These are phyloP conservation scores for Ceriops tagal DNA, from an alignment of 345 rosid genomes.

Conservation along the genomic window DNA sequence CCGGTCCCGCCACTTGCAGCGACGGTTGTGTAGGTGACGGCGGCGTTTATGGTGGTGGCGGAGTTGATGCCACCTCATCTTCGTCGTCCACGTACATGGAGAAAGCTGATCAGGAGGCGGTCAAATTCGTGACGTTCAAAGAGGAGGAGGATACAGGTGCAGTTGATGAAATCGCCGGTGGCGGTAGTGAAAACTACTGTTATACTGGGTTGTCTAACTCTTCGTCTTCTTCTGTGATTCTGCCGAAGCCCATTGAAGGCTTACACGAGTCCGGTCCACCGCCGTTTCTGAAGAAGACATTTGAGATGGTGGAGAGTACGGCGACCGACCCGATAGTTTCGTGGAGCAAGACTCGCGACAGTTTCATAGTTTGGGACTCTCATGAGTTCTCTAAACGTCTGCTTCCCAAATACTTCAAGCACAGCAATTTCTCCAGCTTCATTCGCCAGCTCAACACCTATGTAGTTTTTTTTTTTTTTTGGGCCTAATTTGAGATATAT, in stretches of 20 bases:
- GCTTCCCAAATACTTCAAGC: constrained; percentile 34
- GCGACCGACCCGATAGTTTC: constrained; percentile 18
- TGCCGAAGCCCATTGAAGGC: constrained; percentile 52
- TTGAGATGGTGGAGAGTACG: constrained; percentile 32
- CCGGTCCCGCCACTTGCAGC: not conserved
- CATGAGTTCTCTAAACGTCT: constrained; percentile 23
- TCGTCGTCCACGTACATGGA: not conserved
- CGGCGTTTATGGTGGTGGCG: not conserved
- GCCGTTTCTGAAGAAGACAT: constrained; percentile 22
- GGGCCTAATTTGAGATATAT: no score
- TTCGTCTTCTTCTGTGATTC: constrained; percentile 28
- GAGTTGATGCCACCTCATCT: not conserved
- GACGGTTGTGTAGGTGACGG: not conserved
- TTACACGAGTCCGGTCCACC: constrained; percentile 50
- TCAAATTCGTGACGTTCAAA: constrained; percentile 18
- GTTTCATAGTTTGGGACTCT: constrained; percentile 31
- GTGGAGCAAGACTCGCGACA: constrained; percentile 19
- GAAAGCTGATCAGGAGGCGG: not conserved
- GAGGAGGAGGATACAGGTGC: constrained; percentile 10
- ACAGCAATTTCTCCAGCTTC: constrained; percentile 33
- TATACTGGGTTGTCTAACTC: constrained; percentile 25
- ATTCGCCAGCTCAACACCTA: constrained; percentile 33
- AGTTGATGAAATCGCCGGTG: not conserved
- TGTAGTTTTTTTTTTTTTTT: not conserved
- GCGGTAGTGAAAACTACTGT: not conserved